Percentiles rank a stretch among this genome's conserved stretches.
Conservation (phyloP, 495 filamentous ascomycete genomes). For the Penicillium antarcticum region DNA sequence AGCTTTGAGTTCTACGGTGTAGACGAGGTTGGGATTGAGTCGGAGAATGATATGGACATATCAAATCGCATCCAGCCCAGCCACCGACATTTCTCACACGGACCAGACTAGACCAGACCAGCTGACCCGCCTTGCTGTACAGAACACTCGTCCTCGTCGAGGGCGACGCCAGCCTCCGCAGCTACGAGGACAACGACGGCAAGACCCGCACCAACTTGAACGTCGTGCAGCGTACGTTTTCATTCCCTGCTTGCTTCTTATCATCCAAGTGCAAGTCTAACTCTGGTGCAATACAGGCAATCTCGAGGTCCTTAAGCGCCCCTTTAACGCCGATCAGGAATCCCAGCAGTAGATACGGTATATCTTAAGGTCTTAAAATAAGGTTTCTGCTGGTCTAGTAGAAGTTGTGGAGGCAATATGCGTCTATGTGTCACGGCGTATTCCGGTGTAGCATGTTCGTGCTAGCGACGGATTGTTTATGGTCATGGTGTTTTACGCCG, state of each 20-base stretch:
- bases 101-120: neutral
- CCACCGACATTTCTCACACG: neutral
- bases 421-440: no score
- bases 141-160: conserved; percentile 72
- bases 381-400: no score
- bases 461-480: neutral
- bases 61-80: neutral
- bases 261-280: neutral
- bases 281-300: conserved; percentile 36
- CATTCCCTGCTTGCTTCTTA: neutral
- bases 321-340: conserved; percentile 12
- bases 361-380: neutral
- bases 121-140: conserved; percentile 6
- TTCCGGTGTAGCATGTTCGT: no score
- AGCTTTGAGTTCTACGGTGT: no score
- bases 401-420: no score
- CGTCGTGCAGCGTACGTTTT: conserved; percentile 68
- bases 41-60: no score
- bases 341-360: conserved; percentile 8
- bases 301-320: conserved; percentile 59
- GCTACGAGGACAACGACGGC: conserved; percentile 62
- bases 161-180: conserved; percentile 62
- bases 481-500: neutral
- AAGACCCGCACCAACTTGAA: conserved; percentile 52
- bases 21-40: no score